Evolutionary conservation across 345 rosid species (phyloP).

Genomic region (Nephelium lappaceum): DNA sequence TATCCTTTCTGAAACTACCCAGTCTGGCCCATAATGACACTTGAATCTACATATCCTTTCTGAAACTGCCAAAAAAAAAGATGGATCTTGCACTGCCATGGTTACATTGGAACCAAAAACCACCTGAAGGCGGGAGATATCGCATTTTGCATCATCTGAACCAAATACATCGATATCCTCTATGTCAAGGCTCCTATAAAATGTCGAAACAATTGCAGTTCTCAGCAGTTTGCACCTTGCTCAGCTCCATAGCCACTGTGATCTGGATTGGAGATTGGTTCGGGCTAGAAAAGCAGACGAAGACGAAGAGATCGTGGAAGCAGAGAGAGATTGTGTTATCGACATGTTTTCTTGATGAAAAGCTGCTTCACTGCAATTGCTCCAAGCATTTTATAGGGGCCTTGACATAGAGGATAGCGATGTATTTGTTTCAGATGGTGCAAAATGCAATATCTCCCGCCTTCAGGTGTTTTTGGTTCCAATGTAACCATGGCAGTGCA

Average conservation of each 20-base stretch:
- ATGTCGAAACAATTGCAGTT: no score
- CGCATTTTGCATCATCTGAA: slow-evolving; percentile 98
- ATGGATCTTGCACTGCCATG: no score
- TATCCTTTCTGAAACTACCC: no score
- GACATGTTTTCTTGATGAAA: slow-evolving; percentile 30
- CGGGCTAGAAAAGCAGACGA: slow-evolving; percentile 46
- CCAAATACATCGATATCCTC: slow-evolving; percentile 29
- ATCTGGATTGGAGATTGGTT: slow-evolving; percentile 39
- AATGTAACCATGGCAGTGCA: no score
- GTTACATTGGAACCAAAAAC: no score
- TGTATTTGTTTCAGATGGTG: slow-evolving; percentile 98
- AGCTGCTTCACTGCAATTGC: slow-evolving; percentile 53
- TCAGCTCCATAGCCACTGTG: slow-evolving; percentile 95
- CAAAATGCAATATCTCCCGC: slow-evolving; percentile 91
- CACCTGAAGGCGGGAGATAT: no score
- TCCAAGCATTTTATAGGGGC: slow-evolving; percentile 61
- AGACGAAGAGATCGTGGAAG: slow-evolving; percentile 45
- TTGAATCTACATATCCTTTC: no score
- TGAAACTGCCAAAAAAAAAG: no score
- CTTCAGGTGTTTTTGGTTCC: slow-evolving; percentile 63
- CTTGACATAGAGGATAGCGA: slow-evolving; percentile 86
- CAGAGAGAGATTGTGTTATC: slow-evolving; percentile 28
- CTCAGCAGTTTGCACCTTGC: slow-evolving; percentile 71
- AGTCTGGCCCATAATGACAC: no score
- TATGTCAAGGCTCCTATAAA: no score